Base-by-base conservation (phyloP, 2,329 filamentous ascomycete species). In the Fusarium praegraminearum region DNA sequence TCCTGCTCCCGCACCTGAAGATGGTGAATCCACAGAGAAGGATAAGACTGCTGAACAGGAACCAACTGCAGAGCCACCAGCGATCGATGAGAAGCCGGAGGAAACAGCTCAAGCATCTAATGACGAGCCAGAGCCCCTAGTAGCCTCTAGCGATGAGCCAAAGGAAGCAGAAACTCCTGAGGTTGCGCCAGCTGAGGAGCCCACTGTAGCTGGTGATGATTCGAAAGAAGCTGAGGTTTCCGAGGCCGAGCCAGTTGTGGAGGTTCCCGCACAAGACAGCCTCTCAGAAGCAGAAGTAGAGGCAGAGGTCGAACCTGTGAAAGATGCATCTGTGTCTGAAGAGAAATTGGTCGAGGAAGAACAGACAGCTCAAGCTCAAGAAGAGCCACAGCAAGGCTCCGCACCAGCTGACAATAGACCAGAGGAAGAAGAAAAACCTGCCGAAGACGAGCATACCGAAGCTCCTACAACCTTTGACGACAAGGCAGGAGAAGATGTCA, bases 371-470 rank as follows among this genome's bases (percentile, higher is more conserved):
- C 50, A 47, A 44, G 59, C 51, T 49, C 50, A 47, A 38, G 59
- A 67, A 12, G 55, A 71, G 38, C 52, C 59, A 36, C 52, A 71
- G 24, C 50, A 65, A 51, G 53, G 46, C 35, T 38, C 62, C n/a
- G 43, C 59, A 56, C 44, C 47, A 33, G 57, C 68, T 69, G 68
- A 71, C 62, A 46, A 36, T 44, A 53, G 52, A 57, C 47, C 43
- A 57, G 58, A 44, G 52, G 52, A 69, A 45, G 67, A 67, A 62
- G 55, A 57, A 18, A 68, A 46, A 32, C 38, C 53, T 38, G 38
- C 54, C 50, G 58, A 74, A 40, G 56, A 70, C 26, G 55, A 62
- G 18, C 66, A 63, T 43, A 33, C 43, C 22, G 64, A 71, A 49
- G 38, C 56, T 20, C 46, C 57, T 41, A 26, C 41, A 32, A 44